Conservation (phyloP, 2,329 filamentous ascomycete species). For the Aspergillus uvarum region DNA sequence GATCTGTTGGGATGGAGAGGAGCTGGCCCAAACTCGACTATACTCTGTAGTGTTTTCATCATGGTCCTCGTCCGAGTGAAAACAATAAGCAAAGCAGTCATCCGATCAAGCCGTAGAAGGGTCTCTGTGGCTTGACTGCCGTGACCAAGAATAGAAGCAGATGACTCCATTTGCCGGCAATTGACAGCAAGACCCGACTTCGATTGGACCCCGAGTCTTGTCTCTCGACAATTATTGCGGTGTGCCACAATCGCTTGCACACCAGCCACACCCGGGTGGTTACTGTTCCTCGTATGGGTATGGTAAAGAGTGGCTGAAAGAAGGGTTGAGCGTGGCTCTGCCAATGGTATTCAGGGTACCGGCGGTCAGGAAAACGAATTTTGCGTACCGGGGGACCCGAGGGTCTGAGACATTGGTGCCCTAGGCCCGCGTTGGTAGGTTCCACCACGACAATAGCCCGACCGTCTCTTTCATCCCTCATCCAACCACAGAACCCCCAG, state of each 20-base stretch:
- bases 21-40: background rate
- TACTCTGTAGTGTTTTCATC: background rate
- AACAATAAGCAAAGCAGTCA: background rate
- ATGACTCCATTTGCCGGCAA: background rate
- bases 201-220: too few relatives aligned
- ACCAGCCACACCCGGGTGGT: background rate
- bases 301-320: background rate
- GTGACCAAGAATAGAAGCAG: background rate
- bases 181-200: background rate
- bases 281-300: background rate
- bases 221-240: background rate
- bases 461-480: background rate
- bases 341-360: background rate
- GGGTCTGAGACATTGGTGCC: constrained; percentile 14
- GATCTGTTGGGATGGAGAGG: background rate
- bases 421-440: constrained; percentile 10
- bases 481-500: background rate
- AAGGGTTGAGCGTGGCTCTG: background rate
- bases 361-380: background rate
- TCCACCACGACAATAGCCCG: constrained; percentile 15
- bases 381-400: constrained; percentile 1
- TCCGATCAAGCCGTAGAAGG: background rate
- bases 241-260: background rate
- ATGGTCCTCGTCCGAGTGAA: background rate
- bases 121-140: background rate